Evolutionary conservation across 208 protist species (phyloP).

Genomic region (Naegleria fowleri): DNA sequence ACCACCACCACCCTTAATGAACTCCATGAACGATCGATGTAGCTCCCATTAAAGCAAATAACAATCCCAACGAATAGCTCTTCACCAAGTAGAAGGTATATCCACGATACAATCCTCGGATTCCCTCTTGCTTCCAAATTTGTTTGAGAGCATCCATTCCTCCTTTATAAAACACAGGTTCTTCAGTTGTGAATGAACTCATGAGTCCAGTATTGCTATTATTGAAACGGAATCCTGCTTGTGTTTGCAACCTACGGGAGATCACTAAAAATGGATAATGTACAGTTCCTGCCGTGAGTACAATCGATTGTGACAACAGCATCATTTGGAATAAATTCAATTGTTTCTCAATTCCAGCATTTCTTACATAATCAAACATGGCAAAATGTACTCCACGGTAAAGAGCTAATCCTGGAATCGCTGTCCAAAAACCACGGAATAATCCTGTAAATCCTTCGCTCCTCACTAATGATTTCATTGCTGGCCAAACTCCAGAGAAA

Average conservation of each 20-base stretch:
- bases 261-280: not conserved
- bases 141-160: not conserved
- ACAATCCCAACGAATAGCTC: not conserved
- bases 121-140: not conserved
- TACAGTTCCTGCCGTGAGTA: not conserved
- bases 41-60: too few species aligned
- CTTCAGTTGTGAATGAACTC: not conserved
- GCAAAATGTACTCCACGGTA: not conserved
- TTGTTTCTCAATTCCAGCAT: not conserved
- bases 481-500: not conserved
- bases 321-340: not conserved
- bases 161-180: not conserved
- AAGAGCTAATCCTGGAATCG: not conserved
- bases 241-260: not conserved
- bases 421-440: not conserved
- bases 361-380: not conserved
- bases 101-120: conserved; percentile 11
- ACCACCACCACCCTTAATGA: too few species aligned
- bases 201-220: too few species aligned
- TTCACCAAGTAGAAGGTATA: not conserved
- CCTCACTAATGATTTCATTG: not conserved
- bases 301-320: not conserved
- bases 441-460: not conserved
- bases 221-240: not conserved
- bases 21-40: too few species aligned